Evolutionary conservation across 805 yeast genomes (phyloP).

Genomic region (Metschnikowia similis): DNA sequence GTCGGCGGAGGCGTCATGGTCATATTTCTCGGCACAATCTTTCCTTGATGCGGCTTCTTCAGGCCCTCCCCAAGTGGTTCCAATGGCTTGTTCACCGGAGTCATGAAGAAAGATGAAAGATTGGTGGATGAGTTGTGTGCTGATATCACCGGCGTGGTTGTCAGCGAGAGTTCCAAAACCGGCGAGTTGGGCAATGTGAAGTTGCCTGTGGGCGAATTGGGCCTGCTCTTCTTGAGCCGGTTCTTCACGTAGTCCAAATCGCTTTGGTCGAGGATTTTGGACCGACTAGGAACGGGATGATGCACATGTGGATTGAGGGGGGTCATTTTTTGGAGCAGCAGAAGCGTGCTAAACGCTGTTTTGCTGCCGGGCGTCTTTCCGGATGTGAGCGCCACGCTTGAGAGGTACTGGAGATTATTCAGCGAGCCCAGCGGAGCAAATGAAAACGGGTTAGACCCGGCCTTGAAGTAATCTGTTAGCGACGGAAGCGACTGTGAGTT

Average conservation of each 20-base stretch:
- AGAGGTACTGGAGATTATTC: slow-evolving; percentile 29
- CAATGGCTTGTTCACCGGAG: slow-evolving; percentile 17
- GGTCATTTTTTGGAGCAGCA: slow-evolving; percentile 60
- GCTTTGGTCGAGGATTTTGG: slow-evolving; percentile 35
- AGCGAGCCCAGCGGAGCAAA: slow-evolving; percentile 15
- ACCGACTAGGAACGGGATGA: slow-evolving; percentile 16
- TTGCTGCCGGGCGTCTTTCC: slow-evolving; percentile 22
- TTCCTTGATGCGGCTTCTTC: background rate
- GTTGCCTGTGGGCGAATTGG: slow-evolving; percentile 41
- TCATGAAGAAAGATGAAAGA: slow-evolving; percentile 32
- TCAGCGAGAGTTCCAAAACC: slow-evolving; percentile 34
- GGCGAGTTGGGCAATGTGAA: slow-evolving; percentile 45
- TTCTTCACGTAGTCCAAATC: slow-evolving; percentile 46
- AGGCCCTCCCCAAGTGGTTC: background rate
- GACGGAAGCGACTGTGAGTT: slow-evolving; percentile 53
- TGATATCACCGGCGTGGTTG: slow-evolving; percentile 39
- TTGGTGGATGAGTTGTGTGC: slow-evolving; percentile 41
- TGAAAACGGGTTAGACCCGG: slow-evolving; percentile 3
- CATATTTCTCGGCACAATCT: background rate
- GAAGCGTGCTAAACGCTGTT: slow-evolving; percentile 28
- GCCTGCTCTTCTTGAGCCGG: slow-evolving; percentile 44
- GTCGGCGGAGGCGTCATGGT: background rate
- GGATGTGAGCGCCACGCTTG: slow-evolving; percentile 37
- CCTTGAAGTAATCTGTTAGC: slow-evolving; percentile 43
- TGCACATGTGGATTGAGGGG: slow-evolving; percentile 24